Conservation (phyloP, 768 basidiomycete species). For the Tricholoma sp. region DNA sequence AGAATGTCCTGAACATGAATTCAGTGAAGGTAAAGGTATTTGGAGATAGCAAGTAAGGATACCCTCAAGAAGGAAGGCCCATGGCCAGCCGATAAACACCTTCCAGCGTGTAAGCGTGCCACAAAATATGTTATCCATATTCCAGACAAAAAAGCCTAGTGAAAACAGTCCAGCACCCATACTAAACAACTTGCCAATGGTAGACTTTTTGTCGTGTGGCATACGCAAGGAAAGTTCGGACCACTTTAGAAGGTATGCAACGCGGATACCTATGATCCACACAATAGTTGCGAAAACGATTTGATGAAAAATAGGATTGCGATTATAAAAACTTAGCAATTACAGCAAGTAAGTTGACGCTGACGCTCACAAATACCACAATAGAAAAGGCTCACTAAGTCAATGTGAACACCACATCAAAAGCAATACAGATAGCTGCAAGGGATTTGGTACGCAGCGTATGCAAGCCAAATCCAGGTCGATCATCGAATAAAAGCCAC, state of each 20-base stretch:
- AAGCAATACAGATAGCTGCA: conserved; percentile 34
- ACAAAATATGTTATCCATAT: conserved; percentile 77
- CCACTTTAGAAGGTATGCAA: conserved; percentile 46
- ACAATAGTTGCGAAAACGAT: conserved; percentile 61
- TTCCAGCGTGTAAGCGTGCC: conserved; percentile 52
- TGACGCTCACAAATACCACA: neutral
- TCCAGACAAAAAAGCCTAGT: conserved; percentile 71
- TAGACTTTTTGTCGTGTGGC: conserved; percentile 35
- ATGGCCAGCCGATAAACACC: conserved; percentile 53
- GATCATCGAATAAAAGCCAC: conserved; percentile 55
- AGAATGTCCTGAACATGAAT: conserved; percentile 46
- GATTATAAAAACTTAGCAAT: conserved; percentile 47
- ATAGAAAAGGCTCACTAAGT: conserved; percentile 56
- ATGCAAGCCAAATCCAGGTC: conserved; percentile 42
- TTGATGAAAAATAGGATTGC: conserved; percentile 81
- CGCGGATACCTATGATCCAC: conserved; percentile 41
- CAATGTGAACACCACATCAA: conserved; percentile 61
- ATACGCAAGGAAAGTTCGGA: conserved; percentile 35
- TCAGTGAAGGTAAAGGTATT: neutral
- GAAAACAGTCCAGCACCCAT: conserved; percentile 53
- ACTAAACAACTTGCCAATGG: conserved; percentile 41
- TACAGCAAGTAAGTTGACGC: neutral
- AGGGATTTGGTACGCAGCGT: conserved; percentile 33
- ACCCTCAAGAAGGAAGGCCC: conserved; percentile 64
- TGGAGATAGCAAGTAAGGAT: conserved; percentile 1